Base-by-base conservation (phyloP, 129 eudicot genomes). In the Saussurea involucrata region DNA sequence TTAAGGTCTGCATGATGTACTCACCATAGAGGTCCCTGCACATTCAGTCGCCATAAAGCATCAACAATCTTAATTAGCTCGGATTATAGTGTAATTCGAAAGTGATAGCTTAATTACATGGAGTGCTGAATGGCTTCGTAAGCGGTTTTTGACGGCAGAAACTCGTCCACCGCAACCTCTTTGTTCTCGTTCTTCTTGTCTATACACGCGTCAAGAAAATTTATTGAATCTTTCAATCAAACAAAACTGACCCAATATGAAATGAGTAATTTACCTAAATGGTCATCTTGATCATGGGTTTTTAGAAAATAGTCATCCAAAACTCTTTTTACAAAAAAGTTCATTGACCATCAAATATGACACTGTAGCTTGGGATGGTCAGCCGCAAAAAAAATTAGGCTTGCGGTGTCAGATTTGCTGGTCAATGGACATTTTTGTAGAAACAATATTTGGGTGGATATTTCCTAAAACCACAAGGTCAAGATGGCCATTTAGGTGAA, bases 141-240 rank as follows among this genome's bases (percentile, higher is more conserved):
- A 67, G 98, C 98, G 24, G 86, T 71, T 64, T 72, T 33, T 22
- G 98, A 68, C 27, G 97, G 97, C 61, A 94, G 81, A 83, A 94
- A 91, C 32, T 91, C 95, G 25, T 94, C 71, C 33, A 91, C 97
- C 2, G 95, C 96, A 53, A 94, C 98, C 83, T 94, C 93, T 69
- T 94, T 93, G 96, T 93, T 83, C 85, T 93, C 98, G 18, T 93
- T 91, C 88, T 94, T 94, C 85, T 91, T 91, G 81, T 94, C 98
- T 76, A 72, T 12, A 13, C 13, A 22, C 8, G 3, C 7, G 79
- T 85, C 29, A 82, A 85, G 88, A 57, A 83, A 89, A 82, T 11
- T 31, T 11, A 49, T 49, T 17, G 58, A 8, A 49, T 15, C 6
- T 49, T 49, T 40, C 15, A 8, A 40, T 40, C 49, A 40, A 27